phyloP scores from a whole-genome alignment of 202 grass and related monocot genomes.

The Saccharum hybrid region DNA sequence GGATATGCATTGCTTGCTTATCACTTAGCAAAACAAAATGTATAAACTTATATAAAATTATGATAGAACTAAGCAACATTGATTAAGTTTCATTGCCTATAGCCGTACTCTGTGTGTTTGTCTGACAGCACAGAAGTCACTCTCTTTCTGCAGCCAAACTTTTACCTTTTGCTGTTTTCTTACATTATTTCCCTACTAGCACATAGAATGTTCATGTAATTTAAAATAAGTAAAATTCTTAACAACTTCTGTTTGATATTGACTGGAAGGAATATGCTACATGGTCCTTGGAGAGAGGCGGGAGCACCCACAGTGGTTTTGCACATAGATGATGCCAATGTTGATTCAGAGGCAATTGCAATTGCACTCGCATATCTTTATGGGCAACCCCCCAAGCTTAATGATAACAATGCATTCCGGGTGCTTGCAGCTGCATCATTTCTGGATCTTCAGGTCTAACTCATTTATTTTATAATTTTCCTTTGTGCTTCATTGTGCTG shows the following conservation, averaged over 20 bases:
- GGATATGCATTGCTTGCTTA: background rate
- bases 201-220: conserved; percentile 1
- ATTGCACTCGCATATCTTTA: conserved; percentile 87
- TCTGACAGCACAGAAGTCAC: background rate
- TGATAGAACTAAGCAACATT: background rate
- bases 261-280: conserved; percentile 86
- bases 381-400: conserved; percentile 85
- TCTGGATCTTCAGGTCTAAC: conserved; percentile 87
- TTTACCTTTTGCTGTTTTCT: background rate
- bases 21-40: background rate
- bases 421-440: conserved; percentile 95
- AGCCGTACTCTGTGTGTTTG: background rate
- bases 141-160: conserved; percentile 9
- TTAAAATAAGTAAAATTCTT: conserved; percentile 16
- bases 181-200: background rate
- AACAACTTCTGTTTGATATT: conserved; percentile 25
- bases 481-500: conserved; percentile 15
- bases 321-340: conserved; percentile 87
- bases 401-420: conserved; percentile 84
- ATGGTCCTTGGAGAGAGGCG: conserved; percentile 97
- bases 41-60: background rate
- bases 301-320: conserved; percentile 78
- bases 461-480: background rate
- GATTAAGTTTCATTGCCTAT: background rate
- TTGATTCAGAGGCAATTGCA: conserved; percentile 90